Base-by-base conservation (phyloP, 257 asterid species). In the Ballota nigra region DNA sequence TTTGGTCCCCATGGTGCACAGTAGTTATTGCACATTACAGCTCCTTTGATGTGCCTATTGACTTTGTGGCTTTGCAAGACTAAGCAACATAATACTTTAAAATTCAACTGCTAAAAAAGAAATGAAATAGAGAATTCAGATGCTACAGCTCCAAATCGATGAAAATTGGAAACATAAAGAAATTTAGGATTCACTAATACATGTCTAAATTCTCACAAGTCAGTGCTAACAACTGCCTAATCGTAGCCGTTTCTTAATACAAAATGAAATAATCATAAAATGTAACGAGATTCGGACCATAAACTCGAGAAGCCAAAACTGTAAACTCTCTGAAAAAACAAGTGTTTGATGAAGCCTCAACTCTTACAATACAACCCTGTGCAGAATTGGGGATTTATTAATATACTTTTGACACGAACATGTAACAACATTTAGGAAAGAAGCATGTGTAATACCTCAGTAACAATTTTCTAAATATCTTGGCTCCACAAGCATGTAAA, bases 401-500 rank as follows among this genome's bases (percentile, higher is more conserved):
- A 55, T 2, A 3, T 4, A 43, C 19, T 57, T 6, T 22, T 7
- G 2, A n/a, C 56, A 22, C 19, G 8, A 29, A 19, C 15, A 43
- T 34, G 10, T 20, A 2, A 12, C 3, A 10, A 22, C 5, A 31
- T 45, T 66, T 24, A 8, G 4, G 26, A 62, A 20, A 51, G 43
- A 60, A 29, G 23, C n/a, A 19, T 2, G 23, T 1, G 3, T 23
- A 4, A 28, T 63, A 63, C 72, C 56, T 66, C 56, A 40, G 52
- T 57, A 67, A 53, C 72, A 70, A 31, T 66, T 81, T 38, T 74
- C 78, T 16, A 80, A 38, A 69, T 84, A 83, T 36, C 80, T 80
- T 28, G 97, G 97, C 86, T 88, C 91, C 79, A 90, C 96, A 45
- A 90, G 96, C 71, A 90, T 79, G 77, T 90, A 90, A 55, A 90